phyloP scores from a whole-genome alignment of 1,139 yeast genomes.

The Blastobotrys proliferans region DNA sequence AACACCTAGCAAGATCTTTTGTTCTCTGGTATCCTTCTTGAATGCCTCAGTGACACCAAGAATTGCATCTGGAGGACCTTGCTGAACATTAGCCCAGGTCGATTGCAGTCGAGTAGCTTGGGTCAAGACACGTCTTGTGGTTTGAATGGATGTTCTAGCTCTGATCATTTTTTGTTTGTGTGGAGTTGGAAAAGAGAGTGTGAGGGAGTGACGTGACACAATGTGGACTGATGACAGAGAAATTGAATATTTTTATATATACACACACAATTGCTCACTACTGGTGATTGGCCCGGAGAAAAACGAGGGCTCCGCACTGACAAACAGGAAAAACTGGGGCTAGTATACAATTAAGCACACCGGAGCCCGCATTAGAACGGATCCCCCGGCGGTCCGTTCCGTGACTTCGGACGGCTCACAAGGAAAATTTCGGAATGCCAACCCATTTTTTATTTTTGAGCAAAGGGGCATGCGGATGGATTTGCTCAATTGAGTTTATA shows the following conservation, averaged over 20 bases:
- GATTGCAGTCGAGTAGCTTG: slow-evolving; percentile 19
- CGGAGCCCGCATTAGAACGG: too few species aligned
- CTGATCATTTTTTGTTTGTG: slow-evolving; percentile 4
- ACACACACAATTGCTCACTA: not conserved
- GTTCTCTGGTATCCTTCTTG: slow-evolving; percentile 39
- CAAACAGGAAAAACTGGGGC: too few species aligned
- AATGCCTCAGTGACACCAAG: slow-evolving; percentile 62
- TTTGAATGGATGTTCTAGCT: slow-evolving; percentile 3
- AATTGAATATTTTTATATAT: not conserved
- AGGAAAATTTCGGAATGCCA: too few species aligned
- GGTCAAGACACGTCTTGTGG: not conserved
- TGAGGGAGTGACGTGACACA: not conserved
- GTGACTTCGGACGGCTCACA: too few species aligned
- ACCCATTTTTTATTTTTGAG: too few species aligned
- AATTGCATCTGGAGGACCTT: slow-evolving; percentile 67
- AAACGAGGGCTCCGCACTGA: too few species aligned
- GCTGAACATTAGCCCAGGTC: slow-evolving; percentile 41
- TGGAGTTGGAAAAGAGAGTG: not conserved
- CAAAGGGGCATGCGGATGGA: too few species aligned
- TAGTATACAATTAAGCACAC: too few species aligned
- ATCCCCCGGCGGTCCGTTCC: too few species aligned
- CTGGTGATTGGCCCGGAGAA: slow-evolving; percentile 8
- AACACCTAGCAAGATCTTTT: slow-evolving; percentile 86
- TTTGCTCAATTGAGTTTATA: too few species aligned
- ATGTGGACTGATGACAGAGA: not conserved